phyloP scores from a whole-genome alignment of 495 filamentous ascomycete species.

The Aspergillus funiculosus region DNA sequence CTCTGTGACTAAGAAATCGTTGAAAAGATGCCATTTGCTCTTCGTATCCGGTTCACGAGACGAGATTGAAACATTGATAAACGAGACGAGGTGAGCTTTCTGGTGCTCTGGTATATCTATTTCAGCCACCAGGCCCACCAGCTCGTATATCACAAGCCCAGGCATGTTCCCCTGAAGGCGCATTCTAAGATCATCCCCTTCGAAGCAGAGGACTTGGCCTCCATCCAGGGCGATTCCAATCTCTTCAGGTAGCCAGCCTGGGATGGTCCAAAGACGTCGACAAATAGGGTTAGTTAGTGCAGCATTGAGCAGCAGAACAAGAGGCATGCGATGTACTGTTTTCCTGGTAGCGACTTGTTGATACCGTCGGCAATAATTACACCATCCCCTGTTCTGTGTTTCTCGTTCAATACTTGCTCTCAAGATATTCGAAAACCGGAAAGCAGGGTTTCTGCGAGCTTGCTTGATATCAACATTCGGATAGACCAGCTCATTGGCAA shows the following conservation, averaged over 20 bases:
- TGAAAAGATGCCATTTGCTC: constrained; percentile 87
- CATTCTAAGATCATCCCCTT: constrained; percentile 68
- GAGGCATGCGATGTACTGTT: constrained; percentile 71
- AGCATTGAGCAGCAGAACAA: constrained; percentile 78
- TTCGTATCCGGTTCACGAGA: constrained; percentile 46
- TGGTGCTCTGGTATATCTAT: constrained; percentile 77
- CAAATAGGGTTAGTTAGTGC: constrained; percentile 64
- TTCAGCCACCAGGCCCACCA: constrained; percentile 86
- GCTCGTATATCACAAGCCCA: constrained; percentile 76
- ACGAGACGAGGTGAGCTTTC: constrained; percentile 84
- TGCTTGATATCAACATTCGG: constrained; percentile 48
- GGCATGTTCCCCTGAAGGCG: constrained; percentile 55
- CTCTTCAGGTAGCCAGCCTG: constrained; percentile 85
- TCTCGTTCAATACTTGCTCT: constrained; percentile 84
- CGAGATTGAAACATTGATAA: constrained; percentile 81
- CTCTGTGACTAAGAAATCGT: constrained; percentile 89
- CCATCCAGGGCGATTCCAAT: constrained; percentile 80
- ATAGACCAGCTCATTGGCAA: constrained; percentile 82
- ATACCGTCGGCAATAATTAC: constrained; percentile 78
- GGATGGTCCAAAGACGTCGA: constrained; percentile 74
- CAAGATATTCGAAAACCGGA: constrained; percentile 74
- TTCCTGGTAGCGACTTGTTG: constrained; percentile 74
- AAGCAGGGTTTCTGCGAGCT: constrained; percentile 47
- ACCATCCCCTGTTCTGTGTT: constrained; percentile 80
- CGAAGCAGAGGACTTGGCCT: constrained; percentile 81